These are phyloP conservation scores for Acaromyces ingoldii DNA, from an alignment of 1,284 basidiomycete species.

Conservation along the genomic window DNA sequence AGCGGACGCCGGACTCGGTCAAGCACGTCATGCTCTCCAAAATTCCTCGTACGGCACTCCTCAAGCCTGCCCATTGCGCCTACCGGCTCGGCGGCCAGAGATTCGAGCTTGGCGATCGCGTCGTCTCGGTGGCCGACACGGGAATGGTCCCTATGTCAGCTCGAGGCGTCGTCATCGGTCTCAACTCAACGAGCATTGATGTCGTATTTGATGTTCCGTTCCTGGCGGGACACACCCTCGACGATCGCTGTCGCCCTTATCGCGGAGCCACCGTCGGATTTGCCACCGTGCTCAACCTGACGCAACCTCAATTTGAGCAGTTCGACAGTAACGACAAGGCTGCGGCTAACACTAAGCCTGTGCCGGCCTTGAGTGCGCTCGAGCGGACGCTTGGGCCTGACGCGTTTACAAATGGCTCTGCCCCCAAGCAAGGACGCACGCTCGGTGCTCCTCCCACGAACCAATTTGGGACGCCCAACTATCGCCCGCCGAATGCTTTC, in stretches of 20 bases:
- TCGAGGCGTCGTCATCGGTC: conserved; percentile 87
- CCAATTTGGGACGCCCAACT: too few relatives aligned
- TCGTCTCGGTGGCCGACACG: conserved; percentile 85
- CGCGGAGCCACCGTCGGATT: conserved; percentile 33
- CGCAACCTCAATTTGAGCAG: conserved; percentile 43
- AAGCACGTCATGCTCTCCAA: conserved; percentile 86
- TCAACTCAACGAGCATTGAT: conserved; percentile 76
- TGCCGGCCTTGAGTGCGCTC: too few relatives aligned
- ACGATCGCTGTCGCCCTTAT: conserved; percentile 55
- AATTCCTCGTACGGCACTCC: conserved; percentile 86
- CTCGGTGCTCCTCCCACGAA: too few relatives aligned
- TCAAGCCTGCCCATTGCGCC: conserved; percentile 85
- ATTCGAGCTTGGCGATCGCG: conserved; percentile 90
- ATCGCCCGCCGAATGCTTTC: conserved; percentile 27
- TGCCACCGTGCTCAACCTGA: conserved; percentile 43
- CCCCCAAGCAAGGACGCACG: too few relatives aligned
- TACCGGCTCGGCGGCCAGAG: conserved; percentile 84
- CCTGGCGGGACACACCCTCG: conserved; percentile 82
- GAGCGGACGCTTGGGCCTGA: too few relatives aligned
- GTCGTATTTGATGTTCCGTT: conserved; percentile 96
- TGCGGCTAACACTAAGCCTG: too few relatives aligned
- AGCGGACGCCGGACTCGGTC: conserved; percentile 56
- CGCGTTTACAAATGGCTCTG: too few relatives aligned
- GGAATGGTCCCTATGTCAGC: conserved; percentile 87
- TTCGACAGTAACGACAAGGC: too few relatives aligned